These are phyloP conservation scores for Endocalyx cinctus DNA, from an alignment of 2,329 filamentous ascomycete species.

Conservation along the genomic window DNA sequence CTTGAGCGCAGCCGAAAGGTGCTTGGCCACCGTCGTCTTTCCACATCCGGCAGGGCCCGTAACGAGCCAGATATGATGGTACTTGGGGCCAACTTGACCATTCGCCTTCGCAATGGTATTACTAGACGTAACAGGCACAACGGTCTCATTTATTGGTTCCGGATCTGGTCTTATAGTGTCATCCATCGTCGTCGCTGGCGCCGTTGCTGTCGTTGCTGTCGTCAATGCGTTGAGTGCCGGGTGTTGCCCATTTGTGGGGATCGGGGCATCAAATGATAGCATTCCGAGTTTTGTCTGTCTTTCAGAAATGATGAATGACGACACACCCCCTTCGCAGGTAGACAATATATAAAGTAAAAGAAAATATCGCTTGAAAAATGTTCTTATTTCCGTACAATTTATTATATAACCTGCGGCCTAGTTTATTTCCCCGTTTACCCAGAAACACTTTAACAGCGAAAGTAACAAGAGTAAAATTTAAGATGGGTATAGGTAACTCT, in stretches of 20 bases:
- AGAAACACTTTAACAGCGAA: too few relatives aligned
- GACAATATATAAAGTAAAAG: too few relatives aligned
- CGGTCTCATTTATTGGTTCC: slow-evolving; percentile 25
- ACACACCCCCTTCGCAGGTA: too few relatives aligned
- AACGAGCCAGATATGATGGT: slow-evolving; percentile 74
- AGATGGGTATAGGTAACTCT: too few relatives aligned
- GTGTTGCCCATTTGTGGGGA: slow-evolving; percentile 38
- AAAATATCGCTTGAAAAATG: too few relatives aligned
- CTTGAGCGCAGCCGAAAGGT: slow-evolving; percentile 57
- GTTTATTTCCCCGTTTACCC: too few relatives aligned
- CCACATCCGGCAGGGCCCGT: slow-evolving; percentile 76
- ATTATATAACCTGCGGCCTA: too few relatives aligned
- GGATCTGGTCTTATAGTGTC: slow-evolving; percentile 23
- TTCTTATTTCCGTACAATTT: too few relatives aligned
- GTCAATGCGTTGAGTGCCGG: slow-evolving; percentile 26
- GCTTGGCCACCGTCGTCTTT: slow-evolving; percentile 69
- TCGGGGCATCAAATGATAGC: slow-evolving; percentile 47
- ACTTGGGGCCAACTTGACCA: slow-evolving; percentile 23
- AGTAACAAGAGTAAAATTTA: too few relatives aligned
- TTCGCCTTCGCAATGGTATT: slow-evolving; percentile 23
- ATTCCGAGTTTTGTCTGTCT: slow-evolving; percentile 30
- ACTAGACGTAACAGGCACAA: slow-evolving; percentile 24
- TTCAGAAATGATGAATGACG: too few relatives aligned
- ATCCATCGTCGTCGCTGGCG: too few relatives aligned
- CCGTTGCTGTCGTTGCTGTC: slow-evolving; percentile 21